Evolutionary conservation across 2,329 filamentous ascomycete genomes (phyloP), one percentile per base, ranked within the genome.

Genomic region (Fusarium sublunatum): DNA sequence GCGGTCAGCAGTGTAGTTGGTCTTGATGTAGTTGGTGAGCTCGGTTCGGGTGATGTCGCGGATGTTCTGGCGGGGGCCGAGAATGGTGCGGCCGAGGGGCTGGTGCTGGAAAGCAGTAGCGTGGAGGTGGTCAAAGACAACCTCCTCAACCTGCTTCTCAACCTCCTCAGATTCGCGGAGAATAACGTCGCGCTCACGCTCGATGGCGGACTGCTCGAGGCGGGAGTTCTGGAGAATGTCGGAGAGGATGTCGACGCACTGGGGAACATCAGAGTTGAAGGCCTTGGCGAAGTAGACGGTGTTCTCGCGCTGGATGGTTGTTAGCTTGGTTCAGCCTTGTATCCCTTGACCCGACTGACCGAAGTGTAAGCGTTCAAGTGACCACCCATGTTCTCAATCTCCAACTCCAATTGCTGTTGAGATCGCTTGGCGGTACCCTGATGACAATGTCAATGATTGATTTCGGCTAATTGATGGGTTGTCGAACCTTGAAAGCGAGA

Each of bases 371-470:
- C 95, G 82, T 99, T 99, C 74, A 99, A 87, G 84, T 99, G 95
- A 68, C 92, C 95, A 79, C 95, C 95, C 92, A 99, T 97, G 84
- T 99, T 99, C 87, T 99, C 95, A 76, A 99, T 98, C 85, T 99
- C 95, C 68, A 99, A 89, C 85, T 99, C 95, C 78, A 99, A 86
- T 83, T 99, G 95, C 78, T 96, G 91, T 82, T 99, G 95, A 68
- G 91, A 93, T 81, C 95, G 88, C 84, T 91, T 96, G 80, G 91
- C 86, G 71, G 95, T 99, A 73, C 95, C 95, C 93, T 93, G n/a
- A 12, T 31, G 35, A 41, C 43, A 24, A 41, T 58, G 61, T 71
- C 60, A 71, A 66, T 49, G 36, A 62, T 51, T 44, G 9, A 13
- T 45, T 28, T 41, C 22, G 44, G 22, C 38, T 63, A 52, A 71